phyloP scores from a whole-genome alignment of 768 basidiomycete genomes.

The Obba rivulosa region DNA sequence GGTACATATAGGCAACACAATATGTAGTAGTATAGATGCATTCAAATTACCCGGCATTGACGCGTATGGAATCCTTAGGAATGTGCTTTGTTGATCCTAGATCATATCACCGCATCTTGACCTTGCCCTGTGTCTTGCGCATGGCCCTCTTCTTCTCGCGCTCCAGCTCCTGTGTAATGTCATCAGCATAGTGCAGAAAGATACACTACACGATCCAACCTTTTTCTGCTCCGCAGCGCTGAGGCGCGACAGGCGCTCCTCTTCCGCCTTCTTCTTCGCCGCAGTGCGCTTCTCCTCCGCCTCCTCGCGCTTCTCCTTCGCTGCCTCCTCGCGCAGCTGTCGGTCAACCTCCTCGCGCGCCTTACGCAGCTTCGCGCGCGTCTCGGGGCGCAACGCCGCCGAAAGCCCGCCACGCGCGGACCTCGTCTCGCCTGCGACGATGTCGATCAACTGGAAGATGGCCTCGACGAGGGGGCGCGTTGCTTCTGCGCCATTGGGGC shows the following conservation, averaged over 20 bases:
- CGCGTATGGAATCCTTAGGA: neutral
- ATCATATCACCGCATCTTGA: conserved; percentile 17
- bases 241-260: conserved; percentile 67
- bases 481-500: conserved; percentile 39
- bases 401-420: conserved; percentile 18
- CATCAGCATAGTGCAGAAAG: conserved; percentile 4
- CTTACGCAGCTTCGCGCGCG: conserved; percentile 69
- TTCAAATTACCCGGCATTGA: neutral
- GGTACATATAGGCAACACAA: neutral
- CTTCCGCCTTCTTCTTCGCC: conserved; percentile 67
- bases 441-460: conserved; percentile 73
- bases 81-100: neutral
- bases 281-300: conserved; percentile 65
- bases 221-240: conserved; percentile 82
- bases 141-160: conserved; percentile 71
- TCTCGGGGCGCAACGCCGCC: conserved; percentile 60
- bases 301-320: conserved; percentile 68
- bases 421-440: conserved; percentile 32
- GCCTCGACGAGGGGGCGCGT: conserved; percentile 59
- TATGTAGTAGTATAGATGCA: conserved; percentile 1
- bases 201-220: conserved; percentile 30
- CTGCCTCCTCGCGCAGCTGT: conserved; percentile 60
- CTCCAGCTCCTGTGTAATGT: conserved; percentile 49
- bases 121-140: conserved; percentile 66
- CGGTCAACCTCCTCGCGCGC: conserved; percentile 68